Evolutionary conservation across 495 filamentous ascomycete species (phyloP), one percentile per base, ranked within the genome.

Genomic region (Penicillium verhagenii): DNA sequence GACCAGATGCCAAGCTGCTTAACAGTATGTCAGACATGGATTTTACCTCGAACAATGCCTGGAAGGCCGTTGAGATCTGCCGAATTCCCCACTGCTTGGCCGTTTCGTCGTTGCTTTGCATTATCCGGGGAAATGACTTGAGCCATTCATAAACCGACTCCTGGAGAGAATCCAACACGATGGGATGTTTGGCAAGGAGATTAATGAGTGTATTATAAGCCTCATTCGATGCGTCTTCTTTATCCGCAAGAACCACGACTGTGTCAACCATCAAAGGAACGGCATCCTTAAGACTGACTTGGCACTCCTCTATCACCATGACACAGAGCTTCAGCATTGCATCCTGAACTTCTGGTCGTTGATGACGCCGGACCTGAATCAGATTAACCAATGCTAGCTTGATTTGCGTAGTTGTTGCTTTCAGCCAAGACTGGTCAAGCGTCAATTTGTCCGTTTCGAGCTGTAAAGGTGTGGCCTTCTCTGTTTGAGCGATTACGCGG

Each of bases 341-440:
- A 24, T 75, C 66, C 44, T 86, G 85, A 1, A 97, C 86, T 46
- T 94, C 89, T 9, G 65, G 66, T 25, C 85, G 79, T 16, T 87
- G 82, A 69, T 96, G 87, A 33, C 80, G 83, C n/a, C 90, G 86
- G 25, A 96, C 66, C 51, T 87, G 88, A 19, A 96, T 70, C 16
- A 96, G 77, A 51, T 87, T 90, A 29, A 86, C 83, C 10, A 97
- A 67, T 6, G 93, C 94, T 49, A 96, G 78, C 63, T 92, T 95
- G 47, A 97, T 82, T 67, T 97, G 91, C 4, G 79, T 78, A 2
- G 85, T 74, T 5, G 93, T 97, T 14, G 90, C 90, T 52, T 84
- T 87, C 14, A 94, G 68, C 94, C 93, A 97, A 9, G 90, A 79
- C 4, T 75, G 71, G 25, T 79, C 76, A 23, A 79, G 65, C 7